phyloP scores from a whole-genome alignment of 768 basidiomycete genomes.

The Lentinula boryana region DNA sequence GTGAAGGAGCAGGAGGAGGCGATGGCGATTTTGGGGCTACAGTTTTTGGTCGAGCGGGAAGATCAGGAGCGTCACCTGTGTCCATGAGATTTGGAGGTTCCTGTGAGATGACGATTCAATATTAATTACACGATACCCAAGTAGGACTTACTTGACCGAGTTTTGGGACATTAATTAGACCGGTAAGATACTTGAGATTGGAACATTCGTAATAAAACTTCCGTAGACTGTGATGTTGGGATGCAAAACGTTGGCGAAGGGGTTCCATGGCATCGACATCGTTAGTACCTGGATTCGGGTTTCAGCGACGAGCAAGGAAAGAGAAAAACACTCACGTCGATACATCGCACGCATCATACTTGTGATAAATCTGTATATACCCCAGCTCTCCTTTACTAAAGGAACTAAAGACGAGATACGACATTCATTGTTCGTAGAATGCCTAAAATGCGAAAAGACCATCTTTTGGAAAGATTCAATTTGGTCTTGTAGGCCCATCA shows the following conservation, averaged over 20 bases:
- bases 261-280: conserved; percentile 87
- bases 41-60: conserved; percentile 77
- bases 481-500: conserved; percentile 97
- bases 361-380: conserved; percentile 97
- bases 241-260: conserved; percentile 76
- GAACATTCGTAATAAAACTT: conserved; percentile 99
- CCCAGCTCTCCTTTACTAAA: conserved; percentile 98
- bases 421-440: conserved; percentile 93
- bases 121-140: background rate
- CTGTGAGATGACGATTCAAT: conserved; percentile 28
- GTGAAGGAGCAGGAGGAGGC: conserved; percentile 67
- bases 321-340: conserved; percentile 51
- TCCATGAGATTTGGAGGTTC: conserved; percentile 96
- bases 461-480: conserved; percentile 99
- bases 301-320: background rate
- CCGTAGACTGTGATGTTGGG: conserved; percentile 89
- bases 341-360: conserved; percentile 99
- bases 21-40: conserved; percentile 46
- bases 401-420: conserved; percentile 95
- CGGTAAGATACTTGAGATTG: conserved; percentile 95
- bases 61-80: conserved; percentile 74
- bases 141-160: conserved; percentile 49
- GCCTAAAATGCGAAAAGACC: conserved; percentile 91
- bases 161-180: conserved; percentile 97
- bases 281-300: conserved; percentile 63